A percentile compares a stretch with the other conserved stretches of the same genome.
Conservation (phyloP, 1,284 basidiomycete genomes). For the Boletellus dicymbophilus region DNA sequence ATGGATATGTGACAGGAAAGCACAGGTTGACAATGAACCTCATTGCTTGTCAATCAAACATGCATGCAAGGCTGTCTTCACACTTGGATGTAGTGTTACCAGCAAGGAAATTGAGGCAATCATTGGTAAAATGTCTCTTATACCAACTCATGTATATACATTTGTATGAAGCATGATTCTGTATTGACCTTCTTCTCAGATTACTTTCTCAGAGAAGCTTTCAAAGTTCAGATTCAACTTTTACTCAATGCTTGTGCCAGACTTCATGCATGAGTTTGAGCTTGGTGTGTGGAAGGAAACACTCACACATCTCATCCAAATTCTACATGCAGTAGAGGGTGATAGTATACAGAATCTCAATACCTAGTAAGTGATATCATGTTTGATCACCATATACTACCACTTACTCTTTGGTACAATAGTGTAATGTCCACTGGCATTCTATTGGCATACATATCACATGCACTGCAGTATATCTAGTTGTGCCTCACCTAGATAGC, state of each 20-base stretch:
- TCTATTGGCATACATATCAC: too few species aligned
- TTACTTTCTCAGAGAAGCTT: not conserved
- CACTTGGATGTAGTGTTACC: not conserved
- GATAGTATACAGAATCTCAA: not conserved
- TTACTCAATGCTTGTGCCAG: not conserved
- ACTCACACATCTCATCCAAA: not conserved
- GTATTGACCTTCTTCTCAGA: not conserved
- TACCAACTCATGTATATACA: constrained; percentile 5
- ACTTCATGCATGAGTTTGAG: not conserved
- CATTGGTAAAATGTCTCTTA: constrained; percentile 1
- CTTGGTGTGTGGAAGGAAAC: not conserved
- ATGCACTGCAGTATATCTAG: too few species aligned
- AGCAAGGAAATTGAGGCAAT: not conserved
- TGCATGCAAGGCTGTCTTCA: not conserved
- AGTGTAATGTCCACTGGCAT: too few species aligned
- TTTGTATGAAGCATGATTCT: too few species aligned
- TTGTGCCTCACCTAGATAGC: too few species aligned
- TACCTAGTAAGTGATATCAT: not conserved
- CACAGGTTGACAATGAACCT: not conserved
- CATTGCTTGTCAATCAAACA: not conserved
- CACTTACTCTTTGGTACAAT: too few species aligned
- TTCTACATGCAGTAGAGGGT: not conserved
- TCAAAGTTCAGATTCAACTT: not conserved
- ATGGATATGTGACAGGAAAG: too few species aligned
- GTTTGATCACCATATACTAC: too few species aligned